Evolutionary conservation across 2,329 filamentous ascomycete genomes (phyloP), one percentile per base, ranked within the genome.

Genomic region (Colletotrichum gigasporum): DNA sequence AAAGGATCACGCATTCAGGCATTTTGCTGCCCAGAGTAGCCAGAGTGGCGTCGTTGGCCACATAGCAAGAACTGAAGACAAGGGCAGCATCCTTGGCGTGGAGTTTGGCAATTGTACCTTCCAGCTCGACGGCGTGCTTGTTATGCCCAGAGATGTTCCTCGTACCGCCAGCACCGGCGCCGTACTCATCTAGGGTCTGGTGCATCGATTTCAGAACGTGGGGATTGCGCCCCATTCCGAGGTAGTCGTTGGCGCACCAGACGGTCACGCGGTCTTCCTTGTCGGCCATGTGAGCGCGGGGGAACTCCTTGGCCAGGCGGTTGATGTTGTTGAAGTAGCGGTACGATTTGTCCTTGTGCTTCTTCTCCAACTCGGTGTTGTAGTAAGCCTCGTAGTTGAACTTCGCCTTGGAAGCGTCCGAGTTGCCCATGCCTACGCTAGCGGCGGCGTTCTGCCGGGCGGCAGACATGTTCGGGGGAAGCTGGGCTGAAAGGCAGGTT

Each of bases 311-410:
- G 69, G 96, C 96, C 66, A 99, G 86, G 34, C 96, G 94, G 76
- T 99, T 99, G 88, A 99, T 99, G 84, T 99, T 99, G 86, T 99
- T 99, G 85, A 99, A 99, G 84, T 98, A 98, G 75, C 96, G 93
- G 83, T 99, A 99, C 54, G 94, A 97, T 83, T 97, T 98, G 86
- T 99, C 96, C 85, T 97, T 94, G 86, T 97, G 96, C 84, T 99
- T 99, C 87, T 97, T 98, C 72, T 97, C 93, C 70, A 99, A 81
- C 78, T 99, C 95, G 66, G 83, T 83, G 69, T 90, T 82, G 81
- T 98, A 99, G 80, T 97, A 99, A 47, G 78, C 87, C 73, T 97
- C 90, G 74, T 99, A 99, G 79, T 98, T 87, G 79, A 97, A 99
- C 73, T 90, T 92, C 63, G 84, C 83, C 65, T 57, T 56, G 26